Conservation (phyloP, 352 stramenopile genomes). For the Globisporangium mamillatum region DNA sequence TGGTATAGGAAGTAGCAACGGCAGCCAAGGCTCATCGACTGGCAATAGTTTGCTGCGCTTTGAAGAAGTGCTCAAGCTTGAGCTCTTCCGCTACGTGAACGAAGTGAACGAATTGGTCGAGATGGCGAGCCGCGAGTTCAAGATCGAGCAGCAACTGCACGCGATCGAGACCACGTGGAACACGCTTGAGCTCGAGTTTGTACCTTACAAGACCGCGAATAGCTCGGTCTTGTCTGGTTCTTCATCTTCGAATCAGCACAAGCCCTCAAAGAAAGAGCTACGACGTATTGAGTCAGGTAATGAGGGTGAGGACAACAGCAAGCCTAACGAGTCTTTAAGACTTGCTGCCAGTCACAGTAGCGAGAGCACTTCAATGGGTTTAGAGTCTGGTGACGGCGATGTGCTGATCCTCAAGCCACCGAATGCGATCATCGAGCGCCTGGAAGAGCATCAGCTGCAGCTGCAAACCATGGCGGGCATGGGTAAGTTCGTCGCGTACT, state of each 20-base stretch:
- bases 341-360: background rate
- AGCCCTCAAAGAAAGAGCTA: constrained; percentile 6
- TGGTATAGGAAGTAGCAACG: background rate
- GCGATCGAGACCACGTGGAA: constrained; percentile 91
- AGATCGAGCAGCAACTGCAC: constrained; percentile 95
- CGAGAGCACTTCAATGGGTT: background rate
- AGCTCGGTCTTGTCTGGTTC: constrained; percentile 11
- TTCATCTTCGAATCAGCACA: background rate
- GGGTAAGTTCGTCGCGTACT: constrained; percentile 95
- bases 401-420: constrained; percentile 89
- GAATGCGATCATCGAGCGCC: constrained; percentile 90
- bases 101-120: constrained; percentile 95
- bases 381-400: constrained; percentile 52
- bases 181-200: constrained; percentile 90
- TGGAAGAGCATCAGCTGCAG: constrained; percentile 95
- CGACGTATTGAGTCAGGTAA: background rate
- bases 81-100: constrained; percentile 90
- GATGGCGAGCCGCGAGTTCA: constrained; percentile 95
- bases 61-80: constrained; percentile 91
- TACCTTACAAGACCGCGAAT: constrained; percentile 80
- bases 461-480: constrained; percentile 96
- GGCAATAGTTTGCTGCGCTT: constrained; percentile 65
- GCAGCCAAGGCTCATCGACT: background rate
- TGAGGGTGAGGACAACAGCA: background rate
- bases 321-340: background rate